Conservation (phyloP, 2,329 filamentous ascomycete genomes). For the Epichloe elymi region DNA sequence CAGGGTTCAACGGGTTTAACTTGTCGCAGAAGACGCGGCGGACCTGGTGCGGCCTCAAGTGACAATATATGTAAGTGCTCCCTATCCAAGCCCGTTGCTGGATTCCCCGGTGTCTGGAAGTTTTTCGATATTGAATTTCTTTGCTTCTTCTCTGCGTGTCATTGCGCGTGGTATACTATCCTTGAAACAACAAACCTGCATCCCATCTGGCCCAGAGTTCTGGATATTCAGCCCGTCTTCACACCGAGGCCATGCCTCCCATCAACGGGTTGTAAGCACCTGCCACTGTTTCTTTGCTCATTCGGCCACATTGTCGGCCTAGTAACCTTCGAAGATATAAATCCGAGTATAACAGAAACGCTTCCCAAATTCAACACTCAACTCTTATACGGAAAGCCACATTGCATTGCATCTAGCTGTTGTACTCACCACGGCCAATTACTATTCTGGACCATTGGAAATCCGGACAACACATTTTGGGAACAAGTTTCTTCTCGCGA, state of each 20-base stretch:
- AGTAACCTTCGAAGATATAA: not conserved
- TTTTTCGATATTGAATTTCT: not conserved
- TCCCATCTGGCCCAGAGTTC: not conserved
- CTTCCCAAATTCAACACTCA: not conserved
- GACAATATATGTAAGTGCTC: slow-evolving; percentile 8
- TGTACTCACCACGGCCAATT: not conserved
- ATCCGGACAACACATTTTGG: not conserved
- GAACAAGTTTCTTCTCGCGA: not conserved
- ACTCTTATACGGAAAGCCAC: not conserved
- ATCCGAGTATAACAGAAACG: not conserved
- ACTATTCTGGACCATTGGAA: not conserved
- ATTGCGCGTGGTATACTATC: not conserved
- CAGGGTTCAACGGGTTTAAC: not conserved
- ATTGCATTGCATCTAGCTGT: not conserved
- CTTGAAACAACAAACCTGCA: not conserved
- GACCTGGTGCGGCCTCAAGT: too few species aligned
- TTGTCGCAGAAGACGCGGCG: not conserved
- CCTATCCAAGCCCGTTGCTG: slow-evolving; percentile 3
- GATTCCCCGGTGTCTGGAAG: not conserved
- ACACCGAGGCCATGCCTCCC: slow-evolving; percentile 1
- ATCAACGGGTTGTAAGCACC: not conserved
- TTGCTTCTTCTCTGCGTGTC: not conserved
- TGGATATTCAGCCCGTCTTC: not conserved
- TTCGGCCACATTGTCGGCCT: not conserved
- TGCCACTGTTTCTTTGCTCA: not conserved